Evolutionary conservation across 495 filamentous ascomycete species (phyloP).

Genomic region (Lichina pygmaea): DNA sequence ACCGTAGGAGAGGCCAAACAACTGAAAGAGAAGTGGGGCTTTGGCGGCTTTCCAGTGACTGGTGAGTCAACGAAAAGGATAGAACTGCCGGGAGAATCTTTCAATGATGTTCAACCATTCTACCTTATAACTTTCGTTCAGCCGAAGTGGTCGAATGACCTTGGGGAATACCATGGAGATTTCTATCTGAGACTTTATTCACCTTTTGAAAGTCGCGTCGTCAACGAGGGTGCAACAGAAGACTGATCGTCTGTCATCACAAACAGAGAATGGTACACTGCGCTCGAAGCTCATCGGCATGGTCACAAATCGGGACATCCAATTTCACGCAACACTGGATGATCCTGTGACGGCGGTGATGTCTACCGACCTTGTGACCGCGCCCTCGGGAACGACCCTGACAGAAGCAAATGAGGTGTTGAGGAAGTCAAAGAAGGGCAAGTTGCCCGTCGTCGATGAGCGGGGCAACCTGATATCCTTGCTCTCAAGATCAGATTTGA

Average conservation of each 20-base stretch:
- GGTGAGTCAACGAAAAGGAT: slow-evolving; percentile 30
- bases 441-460: slow-evolving; percentile 83
- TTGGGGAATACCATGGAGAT: slow-evolving; percentile 36
- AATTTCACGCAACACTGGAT: slow-evolving; percentile 49
- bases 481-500: slow-evolving; percentile 88
- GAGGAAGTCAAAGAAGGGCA: slow-evolving; percentile 91
- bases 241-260: slow-evolving; percentile 8
- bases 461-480: slow-evolving; percentile 75
- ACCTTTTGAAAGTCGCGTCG: slow-evolving; percentile 2
- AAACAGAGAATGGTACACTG: slow-evolving; percentile 64
- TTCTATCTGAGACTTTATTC: background rate
- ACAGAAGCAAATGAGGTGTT: slow-evolving; percentile 81
- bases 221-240: background rate
- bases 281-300: slow-evolving; percentile 90
- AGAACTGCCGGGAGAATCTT: slow-evolving; percentile 4
- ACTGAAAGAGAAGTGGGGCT: slow-evolving; percentile 92
- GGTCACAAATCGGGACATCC: slow-evolving; percentile 89
- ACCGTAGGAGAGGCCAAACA: slow-evolving; percentile 80
- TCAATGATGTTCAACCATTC: slow-evolving; percentile 41
- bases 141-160: slow-evolving; percentile 71
- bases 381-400: slow-evolving; percentile 58
- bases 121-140: slow-evolving; percentile 98
- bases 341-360: slow-evolving; percentile 74
- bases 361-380: slow-evolving; percentile 86
- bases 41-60: slow-evolving; percentile 95